Conservation (phyloP, 129 eudicot species). For the carrot (Daucus carota) region DH1_v3.0 NC_030386.2:3396501-3397000, state of each 20-base stretch:
- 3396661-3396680: no score
- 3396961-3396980: conserved; percentile 9
- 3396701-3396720: no score
- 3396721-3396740: no score
- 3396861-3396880: conserved; percentile 19
- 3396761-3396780: background rate
- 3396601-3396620: no score
- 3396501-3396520: no score
- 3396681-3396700: background rate
- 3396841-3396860: conserved; percentile 24
- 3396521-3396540: no score
- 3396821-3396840: conserved; percentile 23
- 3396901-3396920: background rate
- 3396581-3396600: no score
- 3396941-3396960: conserved; percentile 19
- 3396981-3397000: background rate
- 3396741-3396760: no score
- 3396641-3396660: no score
- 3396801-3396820: background rate
- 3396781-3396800: background rate
- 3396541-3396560: no score
- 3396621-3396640: no score
- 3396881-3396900: conserved; percentile 21
- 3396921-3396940: conserved; percentile 20
- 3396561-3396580: no score